Conservation (phyloP, 257 asterid species). For the Rehmannia glutinosa region DNA sequence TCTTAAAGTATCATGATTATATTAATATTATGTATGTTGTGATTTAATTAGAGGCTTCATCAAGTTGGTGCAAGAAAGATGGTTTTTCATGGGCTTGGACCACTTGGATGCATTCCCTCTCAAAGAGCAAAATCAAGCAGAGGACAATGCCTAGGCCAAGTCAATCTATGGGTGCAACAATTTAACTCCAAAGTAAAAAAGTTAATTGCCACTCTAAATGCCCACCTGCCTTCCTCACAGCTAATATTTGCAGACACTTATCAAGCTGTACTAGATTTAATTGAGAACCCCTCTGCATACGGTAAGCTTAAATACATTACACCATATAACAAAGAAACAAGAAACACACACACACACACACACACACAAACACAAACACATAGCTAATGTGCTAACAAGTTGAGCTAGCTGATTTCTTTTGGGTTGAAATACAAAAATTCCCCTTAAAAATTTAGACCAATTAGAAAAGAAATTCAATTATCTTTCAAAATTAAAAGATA, state of each 20-base stretch:
- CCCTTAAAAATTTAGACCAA: too few relatives aligned
- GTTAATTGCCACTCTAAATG: slow-evolving; percentile 32
- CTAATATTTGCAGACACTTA: slow-evolving; percentile 62
- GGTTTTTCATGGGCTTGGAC: slow-evolving; percentile 67
- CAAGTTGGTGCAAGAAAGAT: slow-evolving; percentile 72
- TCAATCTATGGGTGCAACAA: slow-evolving; percentile 55
- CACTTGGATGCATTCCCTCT: slow-evolving; percentile 82
- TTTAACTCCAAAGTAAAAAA: slow-evolving; percentile 58
- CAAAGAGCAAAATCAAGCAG: slow-evolving; percentile 55
- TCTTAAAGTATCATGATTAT: neutral
- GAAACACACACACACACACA: too few relatives aligned
- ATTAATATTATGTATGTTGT: neutral
- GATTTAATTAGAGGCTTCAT: slow-evolving; percentile 45
- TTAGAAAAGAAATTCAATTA: too few relatives aligned
- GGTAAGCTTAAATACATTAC: slow-evolving; percentile 32
- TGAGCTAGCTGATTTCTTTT: neutral
- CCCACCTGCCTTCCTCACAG: slow-evolving; percentile 56
- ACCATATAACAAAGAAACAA: neutral
- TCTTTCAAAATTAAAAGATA: too few relatives aligned
- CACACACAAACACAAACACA: neutral
- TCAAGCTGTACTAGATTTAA: slow-evolving; percentile 47
- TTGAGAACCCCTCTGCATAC: slow-evolving; percentile 54
- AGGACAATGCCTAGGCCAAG: slow-evolving; percentile 60
- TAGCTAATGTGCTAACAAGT: neutral
- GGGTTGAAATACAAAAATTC: too few relatives aligned